Evolutionary conservation across 768 basidiomycete genomes (phyloP).

Genomic region (Candolleomyces aberdarensis): DNA sequence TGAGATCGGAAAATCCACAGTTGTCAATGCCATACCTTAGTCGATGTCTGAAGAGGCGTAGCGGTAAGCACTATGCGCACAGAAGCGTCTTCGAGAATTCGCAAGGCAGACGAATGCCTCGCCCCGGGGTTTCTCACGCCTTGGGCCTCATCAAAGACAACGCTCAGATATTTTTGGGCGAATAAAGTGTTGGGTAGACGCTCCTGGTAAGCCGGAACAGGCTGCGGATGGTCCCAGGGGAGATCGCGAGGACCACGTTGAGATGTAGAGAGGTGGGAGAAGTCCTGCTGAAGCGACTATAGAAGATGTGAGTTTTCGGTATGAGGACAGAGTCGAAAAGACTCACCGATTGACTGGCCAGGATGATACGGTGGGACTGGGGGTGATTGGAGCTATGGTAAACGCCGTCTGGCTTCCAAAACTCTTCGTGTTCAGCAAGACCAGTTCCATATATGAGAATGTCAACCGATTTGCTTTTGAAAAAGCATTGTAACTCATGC

Average conservation of each 20-base stretch:
- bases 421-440: constrained; percentile 1
- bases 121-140: constrained; percentile 16
- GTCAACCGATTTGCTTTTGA: constrained; percentile 15
- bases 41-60: constrained; percentile 22
- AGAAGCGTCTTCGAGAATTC: constrained; percentile 7
- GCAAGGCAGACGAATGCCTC: constrained; percentile 12
- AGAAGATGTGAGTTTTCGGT: neutral
- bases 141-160: constrained; percentile 21
- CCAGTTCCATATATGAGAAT: constrained; percentile 21
- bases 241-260: neutral
- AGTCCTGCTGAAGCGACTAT: constrained; percentile 18
- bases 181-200: constrained; percentile 9
- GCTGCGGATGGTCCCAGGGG: constrained; percentile 17
- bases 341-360: constrained; percentile 24
- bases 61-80: constrained; percentile 17
- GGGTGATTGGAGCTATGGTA: constrained; percentile 14
- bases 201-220: neutral
- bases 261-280: neutral
- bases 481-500: constrained; percentile 14
- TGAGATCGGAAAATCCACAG: neutral
- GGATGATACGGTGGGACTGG: constrained; percentile 12
- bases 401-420: constrained; percentile 18
- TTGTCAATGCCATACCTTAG: constrained; percentile 15
- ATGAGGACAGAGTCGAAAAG: no score
- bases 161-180: constrained; percentile 13